Evolutionary conservation across 805 yeast species (phyloP), one percentile per base, ranked within the genome.

Genomic region (Barnettozyma siamensis): DNA sequence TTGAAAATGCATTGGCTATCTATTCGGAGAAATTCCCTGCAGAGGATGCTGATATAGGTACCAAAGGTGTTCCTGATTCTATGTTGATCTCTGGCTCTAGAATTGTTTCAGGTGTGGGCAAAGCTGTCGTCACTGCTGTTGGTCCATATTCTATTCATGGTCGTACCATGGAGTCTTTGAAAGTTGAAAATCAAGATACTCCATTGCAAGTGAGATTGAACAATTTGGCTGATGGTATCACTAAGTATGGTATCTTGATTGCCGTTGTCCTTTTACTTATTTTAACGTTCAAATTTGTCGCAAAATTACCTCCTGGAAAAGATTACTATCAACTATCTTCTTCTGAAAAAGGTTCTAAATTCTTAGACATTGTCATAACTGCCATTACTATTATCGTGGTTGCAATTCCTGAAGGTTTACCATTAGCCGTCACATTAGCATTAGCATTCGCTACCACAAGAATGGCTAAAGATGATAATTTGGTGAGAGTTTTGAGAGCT

Each of bases 351-450:
- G 97, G 96, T 50, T 78, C 86, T 41, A 75, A 74, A 50, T 89
- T 89, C 52, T 69, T 93, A 67, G 82, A 87, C 54, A 85, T 91
- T 42, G 70, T 93, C 45, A 93, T 93, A 55, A 87, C 93, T 19
- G 83, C 98, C 1, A 84, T 93, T 45, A 88, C 99, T 0, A 75
- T 93, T 52, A 80, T 93, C 23, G 99, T 91, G 13, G 99, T 93
- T 38, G 99, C 99, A 0, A 96, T 93, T n/a, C 99, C 99, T 3
- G 99, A 93, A 65, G 99, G 99, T 47, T 73, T 93, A 43, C 99
- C 99, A 1, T 70, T 93, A 42, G 99, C 99, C 2, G 99, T 93
- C 15, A 93, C 99, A 1, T 71, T 93, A 35, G 96, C 99, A 0
- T 70, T 93, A 50, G 99, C 99, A 0, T 93, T 93, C 69, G 99